Base-by-base conservation (phyloP, 2,329 filamentous ascomycete species). In the Colletotrichum theobromicola region DNA sequence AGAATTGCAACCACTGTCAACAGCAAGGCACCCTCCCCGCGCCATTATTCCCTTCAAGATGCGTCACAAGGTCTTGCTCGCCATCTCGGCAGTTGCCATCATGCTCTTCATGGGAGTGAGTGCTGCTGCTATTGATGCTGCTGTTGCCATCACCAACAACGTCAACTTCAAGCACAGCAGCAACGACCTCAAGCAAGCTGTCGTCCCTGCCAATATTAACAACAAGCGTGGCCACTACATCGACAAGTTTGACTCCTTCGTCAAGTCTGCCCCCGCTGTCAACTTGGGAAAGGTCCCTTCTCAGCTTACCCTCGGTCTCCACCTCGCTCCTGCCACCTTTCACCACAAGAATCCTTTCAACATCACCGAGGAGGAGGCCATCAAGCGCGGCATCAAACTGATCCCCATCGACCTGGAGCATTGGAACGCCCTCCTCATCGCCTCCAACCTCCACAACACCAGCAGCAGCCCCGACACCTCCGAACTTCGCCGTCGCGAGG, bases 281-380 rank as follows among this genome's bases (percentile, higher is more conserved):
- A 50, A 50, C 42, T 50, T 50, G 42, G n/a, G 10, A 12, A 34
- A 50, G 35, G 57, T 4, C 18, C 26, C n/a, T 21, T 32, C 71
- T 28, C 70, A 66, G n/a, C 21, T 60, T 13, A 15, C 67, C 18
- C 57, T 71, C 24, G 71, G 67, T 13, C n/a, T 24, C 13, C 67
- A 66, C 15, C 67, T 71, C n/a, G 60, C 53, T n/a, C 61, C 72
- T 21, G 55, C 26, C 35, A 61, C 53, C 15, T 71, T 74, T 8
- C 67, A 61, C 32, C 53, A 61, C 18, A 61, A 74, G 4, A 74
- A 66, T 5, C 61, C 72, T 12, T 57, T 71, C 7, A 61, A 71
- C n/a, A 37, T 71, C 35, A 74, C 67, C 24, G 72, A 74, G 53
- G 53, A 74, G 32, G 28, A 74, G 24, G 72, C 72, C 12, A 61